These are phyloP conservation scores for Sideroxylon spinosum DNA, from an alignment of 179 eudicot genomes.

Conservation along the genomic window DNA sequence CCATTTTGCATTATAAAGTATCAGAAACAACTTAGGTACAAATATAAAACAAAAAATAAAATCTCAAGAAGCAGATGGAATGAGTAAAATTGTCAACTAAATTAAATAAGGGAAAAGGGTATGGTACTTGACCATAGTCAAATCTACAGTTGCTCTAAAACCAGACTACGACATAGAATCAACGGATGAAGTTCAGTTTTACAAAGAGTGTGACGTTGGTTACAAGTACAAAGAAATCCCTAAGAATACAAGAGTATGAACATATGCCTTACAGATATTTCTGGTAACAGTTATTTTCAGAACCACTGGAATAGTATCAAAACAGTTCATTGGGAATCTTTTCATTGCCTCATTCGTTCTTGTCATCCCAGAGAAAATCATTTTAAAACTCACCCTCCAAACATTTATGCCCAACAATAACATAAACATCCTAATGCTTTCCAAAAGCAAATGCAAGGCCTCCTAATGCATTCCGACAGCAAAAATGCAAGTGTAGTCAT, in stretches of 20 bases:
- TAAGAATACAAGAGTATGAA: neutral
- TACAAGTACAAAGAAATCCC: neutral
- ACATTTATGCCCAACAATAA: neutral
- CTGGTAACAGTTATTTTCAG: neutral
- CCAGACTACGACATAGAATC: neutral
- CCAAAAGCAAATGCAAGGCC: neutral
- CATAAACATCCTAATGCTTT: neutral
- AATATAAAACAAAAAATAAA: neutral
- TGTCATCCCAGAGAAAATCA: neutral
- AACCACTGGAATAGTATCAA: neutral
- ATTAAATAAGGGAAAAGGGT: neutral
- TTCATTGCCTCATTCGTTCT: neutral
- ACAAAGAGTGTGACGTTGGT: neutral
- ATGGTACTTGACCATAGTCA: neutral
- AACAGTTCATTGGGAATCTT: neutral
- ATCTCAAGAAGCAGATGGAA: neutral
- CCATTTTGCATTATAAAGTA: no score
- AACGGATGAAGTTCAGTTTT: neutral
- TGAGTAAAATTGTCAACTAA: neutral
- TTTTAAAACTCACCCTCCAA: neutral
- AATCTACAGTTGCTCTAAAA: conserved; percentile 1
- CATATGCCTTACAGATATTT: neutral
- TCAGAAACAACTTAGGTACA: neutral
- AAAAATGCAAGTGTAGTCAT: no score
- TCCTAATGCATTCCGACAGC: no score